Evolutionary conservation across 768 basidiomycete genomes (phyloP), one percentile per base, ranked within the genome.

Genomic region (Pleurotus pulmonarius): DNA sequence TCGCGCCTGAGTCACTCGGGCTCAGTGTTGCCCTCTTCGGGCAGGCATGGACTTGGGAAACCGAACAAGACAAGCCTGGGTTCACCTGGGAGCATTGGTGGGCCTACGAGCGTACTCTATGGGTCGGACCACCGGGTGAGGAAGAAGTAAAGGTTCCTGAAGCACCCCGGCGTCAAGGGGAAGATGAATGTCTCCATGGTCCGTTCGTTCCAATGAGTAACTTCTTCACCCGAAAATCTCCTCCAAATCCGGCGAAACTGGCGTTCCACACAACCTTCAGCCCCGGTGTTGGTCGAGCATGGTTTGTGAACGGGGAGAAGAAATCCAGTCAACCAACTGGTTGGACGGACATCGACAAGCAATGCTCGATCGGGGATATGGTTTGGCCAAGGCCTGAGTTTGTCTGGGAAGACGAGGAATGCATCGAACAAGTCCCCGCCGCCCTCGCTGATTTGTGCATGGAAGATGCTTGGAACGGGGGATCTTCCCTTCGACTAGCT

Each of bases 1-100:
- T 89, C 46, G 73, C 76, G 9, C 85, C 83, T 3, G 66, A 76
- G 49, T 75, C 70, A n/a, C 73, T 83, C 13, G 86, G 86, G 0
- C 73, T 92, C 7, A 90, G 90, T 61, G 83, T 83, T 9, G 92
- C 91, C 0, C 69, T 94, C 53, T 94, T 94, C 60, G 91, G 81
- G 0, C 90, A 80, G 40, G 92, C 79, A 6, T 94, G 91, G 90
- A 88, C 88, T 2, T 93, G 90, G 90, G 92, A 94, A 63, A 79
- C 70, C 53, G 79, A 80, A 52, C 81, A 88, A 60, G 79, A 84
- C 58, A 75, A 79, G 25, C 73, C 81, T 0, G 84, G 78, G 5
- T 84, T 79, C 69, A 79, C 69, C 37, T 87, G 88, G 88, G 74
- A 81, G 18, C 61, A 67, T 7, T 94, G 91, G 90, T 92, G 87